These are phyloP conservation scores for barrel medic (Medicago truncatula) DNA, from an alignment of 306 rosid genomes.

Conservation along the genomic window MtrunA17r5.0-ANR NC_053044.1:55830501-55831000, in stretches of 20 bases:
- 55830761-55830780: slow-evolving; percentile 80
- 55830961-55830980: slow-evolving; percentile 42
- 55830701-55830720: slow-evolving; percentile 91
- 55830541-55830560: slow-evolving; percentile 90
- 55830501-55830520: slow-evolving; percentile 32
- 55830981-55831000: slow-evolving; percentile 45
- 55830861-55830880: slow-evolving; percentile 50
- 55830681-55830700: slow-evolving; percentile 82
- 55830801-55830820: slow-evolving; percentile 39
- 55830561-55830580: slow-evolving; percentile 81
- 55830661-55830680: slow-evolving; percentile 83
- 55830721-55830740: slow-evolving; percentile 86
- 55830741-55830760: slow-evolving; percentile 78
- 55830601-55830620: slow-evolving; percentile 85
- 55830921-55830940: slow-evolving; percentile 51
- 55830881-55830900: slow-evolving; percentile 59
- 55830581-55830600: slow-evolving; percentile 84
- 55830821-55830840: slow-evolving; percentile 44
- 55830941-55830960: slow-evolving; percentile 45
- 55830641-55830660: slow-evolving; percentile 76
- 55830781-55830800: slow-evolving; percentile 58
- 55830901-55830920: slow-evolving; percentile 73
- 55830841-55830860: slow-evolving; percentile 50
- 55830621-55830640: slow-evolving; percentile 95
- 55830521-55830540: slow-evolving; percentile 99